Evolutionary conservation across 1,284 basidiomycete genomes (phyloP), one percentile per base, ranked within the genome.

Genomic region (Tylopilus sp.): DNA sequence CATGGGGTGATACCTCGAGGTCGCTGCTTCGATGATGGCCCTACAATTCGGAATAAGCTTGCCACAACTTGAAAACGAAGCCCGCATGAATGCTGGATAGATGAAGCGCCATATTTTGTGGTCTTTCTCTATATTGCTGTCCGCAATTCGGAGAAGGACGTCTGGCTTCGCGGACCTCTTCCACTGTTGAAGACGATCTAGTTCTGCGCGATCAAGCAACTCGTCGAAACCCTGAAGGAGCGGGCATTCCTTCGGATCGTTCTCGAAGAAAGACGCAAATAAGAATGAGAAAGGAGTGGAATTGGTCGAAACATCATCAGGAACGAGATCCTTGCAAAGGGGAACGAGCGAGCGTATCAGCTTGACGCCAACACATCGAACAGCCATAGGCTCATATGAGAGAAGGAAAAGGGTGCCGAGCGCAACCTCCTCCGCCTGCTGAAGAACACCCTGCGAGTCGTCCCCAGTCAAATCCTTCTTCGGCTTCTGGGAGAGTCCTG

Each of bases 341-440:
- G 70, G 66, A 14, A 77, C 73, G 33, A 90, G 70, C 40, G 79
- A 71, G 42, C 85, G 81, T 14, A 87, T 63, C 10, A 85, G 72
- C 65, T 83, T 84, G 25, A 88, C 76, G 2, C 87, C 90, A 19
- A 78, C 73, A 1, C 70, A 71, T 46, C 82, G 81, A 9, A 88
- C 75, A 4, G 69, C 58, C 40, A 73, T 68, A 19, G 72, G 72
- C 44, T 81, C 81, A 46, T 88, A 85, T 8, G 88, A 82, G n/a
- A 94, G 77, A 24, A 98, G 73, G 69, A 96, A 93, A 39, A 97
- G 68, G 1, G 83, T 84, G 4, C 86, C 87, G 0, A 85, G 83
- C 63, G 90, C 88, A 35, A 94, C 80, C 58, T 86, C 83, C 43
- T 75, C 76, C 39, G 78, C 74, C 49, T 78, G 76, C 2, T 74